A percentile compares a stretch with the other conserved stretches of the same genome.
phyloP scores from a whole-genome alignment of 441 rosid genomes.

The Populus hybrid region DNA sequence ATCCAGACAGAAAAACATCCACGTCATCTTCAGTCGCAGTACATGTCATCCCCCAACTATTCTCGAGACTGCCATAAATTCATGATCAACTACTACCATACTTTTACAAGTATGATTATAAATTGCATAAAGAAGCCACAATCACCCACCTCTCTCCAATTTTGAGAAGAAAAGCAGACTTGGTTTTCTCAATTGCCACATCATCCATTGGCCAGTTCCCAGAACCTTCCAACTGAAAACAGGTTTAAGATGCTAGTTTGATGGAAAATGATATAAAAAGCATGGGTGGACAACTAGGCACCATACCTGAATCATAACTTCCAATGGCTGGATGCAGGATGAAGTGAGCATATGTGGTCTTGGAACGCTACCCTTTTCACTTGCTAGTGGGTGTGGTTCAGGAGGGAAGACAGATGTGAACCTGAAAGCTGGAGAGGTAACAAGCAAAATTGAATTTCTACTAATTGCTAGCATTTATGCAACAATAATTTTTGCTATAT shows the following conservation, averaged over 20 bases:
- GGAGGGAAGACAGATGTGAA: conserved; percentile 89
- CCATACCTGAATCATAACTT: conserved; percentile 88
- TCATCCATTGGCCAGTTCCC: conserved; percentile 97
- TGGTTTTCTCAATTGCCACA: conserved; percentile 83
- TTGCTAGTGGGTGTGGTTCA: conserved; percentile 81
- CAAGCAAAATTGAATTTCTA: conserved; percentile 19
- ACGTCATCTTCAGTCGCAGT: conserved; percentile 73
- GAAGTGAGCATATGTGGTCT: conserved; percentile 48
- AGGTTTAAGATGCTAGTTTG: conserved; percentile 18
- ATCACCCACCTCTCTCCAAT: conserved; percentile 77
- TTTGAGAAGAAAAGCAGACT: conserved; percentile 81
- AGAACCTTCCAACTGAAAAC: conserved; percentile 87
- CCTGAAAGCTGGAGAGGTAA: conserved; percentile 71
- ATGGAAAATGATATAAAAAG: not conserved
- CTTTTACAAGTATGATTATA: conserved; percentile 2
- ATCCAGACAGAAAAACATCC: conserved; percentile 74
- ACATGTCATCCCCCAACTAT: conserved; percentile 65
- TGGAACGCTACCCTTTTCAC: conserved; percentile 38
- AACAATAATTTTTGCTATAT: not conserved
- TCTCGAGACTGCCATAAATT: conserved; percentile 60
- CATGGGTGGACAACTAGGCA: conserved; percentile 1
- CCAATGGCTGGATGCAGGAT: conserved; percentile 74
- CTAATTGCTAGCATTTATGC: not conserved
- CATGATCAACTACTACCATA: conserved; percentile 15
- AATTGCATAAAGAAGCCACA: conserved; percentile 13